These are phyloP conservation scores for Holtermanniella nyarrowii DNA, from an alignment of 768 basidiomycete genomes.

Conservation along the genomic window DNA sequence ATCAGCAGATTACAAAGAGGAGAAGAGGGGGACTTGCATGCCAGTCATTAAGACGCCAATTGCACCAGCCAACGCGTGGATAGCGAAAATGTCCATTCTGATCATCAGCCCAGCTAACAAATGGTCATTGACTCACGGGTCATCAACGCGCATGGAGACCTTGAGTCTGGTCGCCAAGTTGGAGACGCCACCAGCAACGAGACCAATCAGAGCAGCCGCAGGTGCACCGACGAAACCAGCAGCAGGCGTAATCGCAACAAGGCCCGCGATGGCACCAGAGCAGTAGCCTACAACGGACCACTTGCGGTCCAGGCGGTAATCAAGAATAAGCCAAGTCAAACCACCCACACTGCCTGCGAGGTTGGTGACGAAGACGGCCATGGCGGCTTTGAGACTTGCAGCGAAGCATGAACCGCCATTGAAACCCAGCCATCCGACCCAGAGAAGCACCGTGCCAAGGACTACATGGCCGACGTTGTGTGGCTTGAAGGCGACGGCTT, in stretches of 20 bases:
- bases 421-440: conserved; percentile 67
- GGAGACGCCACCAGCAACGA: conserved; percentile 70
- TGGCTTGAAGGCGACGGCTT: conserved; percentile 81
- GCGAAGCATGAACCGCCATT: conserved; percentile 75
- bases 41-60: conserved; percentile 57
- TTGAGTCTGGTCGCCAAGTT: conserved; percentile 97
- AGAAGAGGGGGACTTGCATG: conserved; percentile 37
- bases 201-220: conserved; percentile 64
- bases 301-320: conserved; percentile 84
- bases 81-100: conserved; percentile 67
- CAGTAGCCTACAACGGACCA: conserved; percentile 93
- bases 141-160: conserved; percentile 48
- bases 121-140: conserved; percentile 15
- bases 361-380: conserved; percentile 90
- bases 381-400: conserved; percentile 74
- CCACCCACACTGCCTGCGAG: conserved; percentile 72
- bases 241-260: conserved; percentile 43
- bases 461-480: conserved; percentile 85
- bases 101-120: neutral
- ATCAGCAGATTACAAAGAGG: conserved; percentile 2
- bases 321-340: conserved; percentile 44
- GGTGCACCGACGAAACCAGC: conserved; percentile 43
- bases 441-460: conserved; percentile 85
- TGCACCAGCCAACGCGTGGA: conserved; percentile 42
- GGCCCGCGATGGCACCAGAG: conserved; percentile 74